phyloP scores from a whole-genome alignment of 345 rosid species.

The Erysimum cheiranthoides region DNA sequence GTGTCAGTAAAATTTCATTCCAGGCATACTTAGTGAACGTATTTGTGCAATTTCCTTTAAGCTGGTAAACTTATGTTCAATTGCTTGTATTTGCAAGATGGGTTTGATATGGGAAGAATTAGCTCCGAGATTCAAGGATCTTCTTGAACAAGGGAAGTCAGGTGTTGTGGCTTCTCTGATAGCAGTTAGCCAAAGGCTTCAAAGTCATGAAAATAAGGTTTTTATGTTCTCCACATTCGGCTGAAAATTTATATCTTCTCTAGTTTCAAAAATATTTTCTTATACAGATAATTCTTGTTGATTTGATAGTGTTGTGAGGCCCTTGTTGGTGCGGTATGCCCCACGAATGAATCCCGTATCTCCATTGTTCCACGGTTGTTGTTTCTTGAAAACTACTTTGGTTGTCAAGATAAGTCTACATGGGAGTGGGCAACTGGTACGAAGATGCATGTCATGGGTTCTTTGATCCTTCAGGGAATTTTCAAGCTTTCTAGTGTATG shows the following conservation, averaged over 20 bases:
- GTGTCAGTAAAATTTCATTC: background rate
- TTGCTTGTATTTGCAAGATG: conserved; percentile 60
- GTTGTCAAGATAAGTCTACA: conserved; percentile 58
- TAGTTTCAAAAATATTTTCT: background rate
- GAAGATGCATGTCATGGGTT: conserved; percentile 88
- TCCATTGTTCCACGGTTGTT: conserved; percentile 71
- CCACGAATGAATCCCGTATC: conserved; percentile 60
- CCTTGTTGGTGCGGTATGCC: conserved; percentile 70
- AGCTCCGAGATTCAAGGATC: conserved; percentile 73
- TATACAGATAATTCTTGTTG: conserved; percentile 20
- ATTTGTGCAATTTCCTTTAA: conserved; percentile 15
- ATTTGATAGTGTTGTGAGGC: conserved; percentile 81
- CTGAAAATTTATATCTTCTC: background rate
- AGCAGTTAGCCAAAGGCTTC: conserved; percentile 78
- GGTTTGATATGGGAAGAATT: conserved; percentile 79
- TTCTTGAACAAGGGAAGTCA: conserved; percentile 84
- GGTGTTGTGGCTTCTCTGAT: conserved; percentile 87
- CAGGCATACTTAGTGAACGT: background rate
- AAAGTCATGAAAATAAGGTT: conserved; percentile 73
- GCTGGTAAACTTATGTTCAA: conserved; percentile 13
- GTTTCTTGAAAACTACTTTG: conserved; percentile 82
- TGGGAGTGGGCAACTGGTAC: conserved; percentile 81
- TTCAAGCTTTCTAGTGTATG: conserved; percentile 83
- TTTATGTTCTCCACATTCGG: conserved; percentile 24
- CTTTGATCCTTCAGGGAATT: conserved; percentile 85